Conservation (phyloP, 2,329 filamentous ascomycete species). For the Verticillium nubilum region DNA sequence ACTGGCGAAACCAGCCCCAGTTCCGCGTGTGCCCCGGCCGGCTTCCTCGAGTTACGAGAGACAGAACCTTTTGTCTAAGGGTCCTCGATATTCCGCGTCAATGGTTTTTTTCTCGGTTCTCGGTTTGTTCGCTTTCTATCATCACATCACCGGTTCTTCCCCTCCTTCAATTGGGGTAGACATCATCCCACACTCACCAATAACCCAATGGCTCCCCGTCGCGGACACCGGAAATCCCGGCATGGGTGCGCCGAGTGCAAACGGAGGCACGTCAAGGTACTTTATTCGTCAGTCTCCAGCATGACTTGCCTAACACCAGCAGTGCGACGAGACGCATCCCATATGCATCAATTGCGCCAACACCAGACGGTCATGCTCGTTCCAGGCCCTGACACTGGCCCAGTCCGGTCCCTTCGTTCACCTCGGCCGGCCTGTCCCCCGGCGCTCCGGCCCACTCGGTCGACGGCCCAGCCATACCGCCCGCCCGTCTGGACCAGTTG, state of each 20-base stretch:
- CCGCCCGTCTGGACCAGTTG: neutral
- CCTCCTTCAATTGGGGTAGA: too few relatives aligned
- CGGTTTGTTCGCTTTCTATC: neutral
- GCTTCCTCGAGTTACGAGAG: neutral
- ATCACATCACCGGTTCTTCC: neutral
- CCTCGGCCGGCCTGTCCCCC: neutral
- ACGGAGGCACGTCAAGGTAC: neutral
- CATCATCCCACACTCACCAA: too few relatives aligned
- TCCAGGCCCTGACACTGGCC: neutral
- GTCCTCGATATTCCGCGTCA: neutral
- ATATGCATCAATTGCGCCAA: neutral
- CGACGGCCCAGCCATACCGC: neutral
- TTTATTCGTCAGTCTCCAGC: neutral
- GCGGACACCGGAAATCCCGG: neutral
- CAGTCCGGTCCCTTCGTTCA: neutral
- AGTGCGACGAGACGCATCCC: slow-evolving; percentile 1
- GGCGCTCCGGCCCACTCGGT: neutral
- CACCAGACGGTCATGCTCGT: neutral
- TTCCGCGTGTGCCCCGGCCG: neutral
- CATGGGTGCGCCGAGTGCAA: slow-evolving; percentile 1
- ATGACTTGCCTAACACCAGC: neutral
- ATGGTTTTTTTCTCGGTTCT: neutral
- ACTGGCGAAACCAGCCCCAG: neutral
- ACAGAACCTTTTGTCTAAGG: neutral
- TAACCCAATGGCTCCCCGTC: neutral